Evolutionary conservation across 805 yeast genomes (phyloP).

Genomic region (Starmerella riodocensis): DNA sequence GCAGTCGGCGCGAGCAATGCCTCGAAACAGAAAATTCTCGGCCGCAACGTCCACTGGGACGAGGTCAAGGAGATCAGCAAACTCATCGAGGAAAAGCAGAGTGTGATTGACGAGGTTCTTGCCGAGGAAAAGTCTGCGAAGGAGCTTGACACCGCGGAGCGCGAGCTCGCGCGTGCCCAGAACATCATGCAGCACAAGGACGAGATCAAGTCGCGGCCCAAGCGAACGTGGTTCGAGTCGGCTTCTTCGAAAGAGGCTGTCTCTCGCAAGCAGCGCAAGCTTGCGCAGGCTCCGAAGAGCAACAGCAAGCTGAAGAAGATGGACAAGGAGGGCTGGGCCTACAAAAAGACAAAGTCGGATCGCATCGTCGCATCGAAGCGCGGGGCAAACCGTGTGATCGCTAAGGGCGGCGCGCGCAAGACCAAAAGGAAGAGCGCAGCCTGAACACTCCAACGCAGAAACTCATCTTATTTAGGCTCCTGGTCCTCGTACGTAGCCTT

Average conservation of each 20-base stretch:
- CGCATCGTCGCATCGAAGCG: slow-evolving; percentile 29
- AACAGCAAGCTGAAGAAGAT: slow-evolving; percentile 49
- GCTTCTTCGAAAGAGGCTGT: slow-evolving; percentile 29
- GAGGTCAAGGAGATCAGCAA: slow-evolving; percentile 59
- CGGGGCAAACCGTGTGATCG: slow-evolving; percentile 19
- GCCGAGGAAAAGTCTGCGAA: slow-evolving; percentile 83
- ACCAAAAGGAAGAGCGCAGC: slow-evolving; percentile 2
- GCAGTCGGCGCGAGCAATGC: slow-evolving; percentile 41
- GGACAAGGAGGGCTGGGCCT: slow-evolving; percentile 53
- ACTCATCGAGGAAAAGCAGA: slow-evolving; percentile 46
- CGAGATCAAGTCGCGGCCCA: slow-evolving; percentile 82
- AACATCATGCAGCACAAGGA: slow-evolving; percentile 65
- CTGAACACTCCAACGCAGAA: too few species aligned
- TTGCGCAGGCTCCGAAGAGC: slow-evolving; percentile 27
- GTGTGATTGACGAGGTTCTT: slow-evolving; percentile 58
- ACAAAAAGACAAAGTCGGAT: slow-evolving; percentile 70
- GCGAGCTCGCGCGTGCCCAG: slow-evolving; percentile 75
- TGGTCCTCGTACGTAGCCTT: too few species aligned
- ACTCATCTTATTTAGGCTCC: background rate
- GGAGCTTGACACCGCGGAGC: slow-evolving; percentile 76
- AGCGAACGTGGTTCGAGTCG: slow-evolving; percentile 87
- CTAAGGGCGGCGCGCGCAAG: slow-evolving; percentile 17
- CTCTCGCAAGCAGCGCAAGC: slow-evolving; percentile 22
- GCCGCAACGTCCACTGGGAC: slow-evolving; percentile 83
- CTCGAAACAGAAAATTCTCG: slow-evolving; percentile 49